Evolutionary conservation across 2,329 filamentous ascomycete species (phyloP), one percentile per base, ranked within the genome.

Genomic region (Cladosporium sp.): DNA sequence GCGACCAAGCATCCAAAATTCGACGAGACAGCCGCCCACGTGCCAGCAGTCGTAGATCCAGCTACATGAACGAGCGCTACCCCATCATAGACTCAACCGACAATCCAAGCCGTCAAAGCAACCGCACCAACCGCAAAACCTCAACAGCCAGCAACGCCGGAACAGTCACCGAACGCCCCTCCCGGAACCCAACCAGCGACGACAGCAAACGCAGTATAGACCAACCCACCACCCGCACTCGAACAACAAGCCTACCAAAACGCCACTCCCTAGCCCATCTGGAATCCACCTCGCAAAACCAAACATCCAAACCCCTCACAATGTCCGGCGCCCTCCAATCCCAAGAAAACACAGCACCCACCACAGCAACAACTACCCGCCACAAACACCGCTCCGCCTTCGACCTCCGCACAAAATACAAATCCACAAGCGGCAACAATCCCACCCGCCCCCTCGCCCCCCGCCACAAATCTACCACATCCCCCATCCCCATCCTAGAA

Each of bases 11-110:
- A 18, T 38, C 42, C 11, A 41, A 40, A 59, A 15, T 51, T 2
- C 20, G 49, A 20, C 58, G 59, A 8, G 63, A 53, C 4, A 60
- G 57, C 25, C 52, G 51, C 18, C 39, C 49, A 33, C 38, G 46
- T 25, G 27, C 43, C 18, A 55, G 41, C 47, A 50, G 57, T 38
- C 25, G 53, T 40, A 29, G 52, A 12, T 66, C 66, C 2, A 64
- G 66, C 39, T 62, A 63, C 29, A 74, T 74, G 71, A 73, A 74
- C 32, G 72, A 72, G 13, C 67, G 70, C 0, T 74, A 71, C 49
- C 69, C 72, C 1, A 66, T 64, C 38, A 61, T 74, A n/a, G 57
- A 67, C 5, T 67, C 63, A 2, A 62, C 61, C 15, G 63, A 67
- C 9, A 52, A 56, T 13, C 54, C 57, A 8, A 63, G 60, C 32